Percentiles rank a stretch among this genome's conserved stretches.
Conservation (phyloP, 1,284 basidiomycete genomes). For the Trametes sp. region DNA sequence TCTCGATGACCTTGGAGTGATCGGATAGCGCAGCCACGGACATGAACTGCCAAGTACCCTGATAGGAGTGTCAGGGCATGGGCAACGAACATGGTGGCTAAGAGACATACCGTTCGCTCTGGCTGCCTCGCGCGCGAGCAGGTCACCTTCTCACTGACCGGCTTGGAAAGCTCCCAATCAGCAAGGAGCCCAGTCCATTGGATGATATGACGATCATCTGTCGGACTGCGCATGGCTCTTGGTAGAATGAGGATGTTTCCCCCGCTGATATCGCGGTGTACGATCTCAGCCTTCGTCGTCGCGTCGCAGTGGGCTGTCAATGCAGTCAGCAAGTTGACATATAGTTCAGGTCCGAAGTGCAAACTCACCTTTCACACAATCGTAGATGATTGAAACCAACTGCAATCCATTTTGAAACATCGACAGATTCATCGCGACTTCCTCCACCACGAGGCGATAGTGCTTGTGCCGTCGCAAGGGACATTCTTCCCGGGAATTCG, state of each 20-base stretch:
- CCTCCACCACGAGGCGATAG: constrained; percentile 17
- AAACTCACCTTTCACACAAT: not conserved
- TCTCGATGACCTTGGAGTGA: constrained; percentile 1
- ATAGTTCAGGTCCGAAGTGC: not conserved
- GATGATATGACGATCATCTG: not conserved
- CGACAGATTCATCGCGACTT: constrained; percentile 10
- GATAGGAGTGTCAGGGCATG: not conserved
- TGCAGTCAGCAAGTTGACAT: not conserved
- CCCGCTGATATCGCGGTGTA: constrained; percentile 12
- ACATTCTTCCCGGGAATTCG: not conserved
- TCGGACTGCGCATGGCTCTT: not conserved
- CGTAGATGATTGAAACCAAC: not conserved
- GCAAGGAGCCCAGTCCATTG: constrained; percentile 19
- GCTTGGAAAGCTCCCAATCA: constrained; percentile 27
- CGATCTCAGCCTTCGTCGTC: not conserved
- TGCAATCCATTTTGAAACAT: not conserved
- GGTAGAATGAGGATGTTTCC: constrained; percentile 21
- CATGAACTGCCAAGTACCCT: constrained; percentile 28
- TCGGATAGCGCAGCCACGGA: constrained; percentile 5
- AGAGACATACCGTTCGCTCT: constrained; percentile 9
- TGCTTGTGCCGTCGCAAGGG: constrained; percentile 13
- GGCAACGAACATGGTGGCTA: not conserved
- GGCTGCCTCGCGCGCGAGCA: constrained; percentile 9
- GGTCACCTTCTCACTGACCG: not conserved
- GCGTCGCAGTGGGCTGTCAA: not conserved